phyloP scores from a whole-genome alignment of 2,329 filamentous ascomycete genomes.

The Diaporthe destruens region DNA sequence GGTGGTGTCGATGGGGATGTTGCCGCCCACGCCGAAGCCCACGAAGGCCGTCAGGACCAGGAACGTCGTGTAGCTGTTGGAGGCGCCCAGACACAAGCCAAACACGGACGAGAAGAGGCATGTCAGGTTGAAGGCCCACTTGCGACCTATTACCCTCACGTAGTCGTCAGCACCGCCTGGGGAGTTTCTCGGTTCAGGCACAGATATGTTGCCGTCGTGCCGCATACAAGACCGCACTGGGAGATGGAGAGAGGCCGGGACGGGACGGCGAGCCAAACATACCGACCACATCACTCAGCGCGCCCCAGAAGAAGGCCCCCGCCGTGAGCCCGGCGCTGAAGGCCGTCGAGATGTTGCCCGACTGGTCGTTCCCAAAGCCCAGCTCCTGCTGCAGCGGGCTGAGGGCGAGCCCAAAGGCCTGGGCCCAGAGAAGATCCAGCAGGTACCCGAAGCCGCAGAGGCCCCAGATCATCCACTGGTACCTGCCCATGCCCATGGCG shows the following conservation, averaged over 20 bases:
- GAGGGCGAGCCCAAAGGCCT: slow-evolving; percentile 67
- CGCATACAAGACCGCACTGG: background rate
- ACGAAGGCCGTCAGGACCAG: slow-evolving; percentile 66
- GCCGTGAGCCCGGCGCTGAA: slow-evolving; percentile 67
- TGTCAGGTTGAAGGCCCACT: slow-evolving; percentile 70
- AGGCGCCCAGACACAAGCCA: slow-evolving; percentile 63
- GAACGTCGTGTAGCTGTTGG: slow-evolving; percentile 63
- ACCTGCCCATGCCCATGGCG: slow-evolving; percentile 63
- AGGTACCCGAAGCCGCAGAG: slow-evolving; percentile 68
- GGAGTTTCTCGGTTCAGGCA: background rate
- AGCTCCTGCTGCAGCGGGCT: slow-evolving; percentile 68
- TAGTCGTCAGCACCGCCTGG: background rate
- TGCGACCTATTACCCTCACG: slow-evolving; percentile 52
- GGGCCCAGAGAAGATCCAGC: slow-evolving; percentile 69
- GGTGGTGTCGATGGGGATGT: slow-evolving; percentile 68
- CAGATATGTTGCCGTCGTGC: background rate
- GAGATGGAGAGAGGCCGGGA: background rate
- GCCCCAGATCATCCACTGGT: slow-evolving; percentile 65
- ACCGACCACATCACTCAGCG: slow-evolving; percentile 64
- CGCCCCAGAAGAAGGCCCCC: slow-evolving; percentile 68
- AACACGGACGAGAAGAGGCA: slow-evolving; percentile 67
- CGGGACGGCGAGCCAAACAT: slow-evolving; percentile 21
- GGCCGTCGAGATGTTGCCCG: slow-evolving; percentile 64
- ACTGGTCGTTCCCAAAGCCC: slow-evolving; percentile 57
- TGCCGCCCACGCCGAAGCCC: slow-evolving; percentile 65